These are phyloP conservation scores for Coemansia sp. DNA, from an alignment of 192 early-diverging fungal genomes.

Conservation along the genomic window DNA sequence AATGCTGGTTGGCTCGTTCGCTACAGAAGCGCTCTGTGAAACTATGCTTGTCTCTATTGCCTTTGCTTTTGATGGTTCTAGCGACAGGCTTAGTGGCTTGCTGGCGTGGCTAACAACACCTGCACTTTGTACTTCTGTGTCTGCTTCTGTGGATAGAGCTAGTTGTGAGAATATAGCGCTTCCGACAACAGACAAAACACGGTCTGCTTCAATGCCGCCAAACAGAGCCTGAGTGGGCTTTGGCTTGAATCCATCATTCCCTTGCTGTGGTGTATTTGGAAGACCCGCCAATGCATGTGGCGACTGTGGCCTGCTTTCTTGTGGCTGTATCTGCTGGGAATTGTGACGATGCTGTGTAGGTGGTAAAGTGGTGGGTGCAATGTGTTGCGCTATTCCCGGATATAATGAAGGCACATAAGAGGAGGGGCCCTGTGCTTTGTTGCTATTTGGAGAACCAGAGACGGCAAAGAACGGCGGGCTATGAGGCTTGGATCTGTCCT, in stretches of 20 bases:
- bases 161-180: slow-evolving; percentile 29
- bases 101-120: neutral
- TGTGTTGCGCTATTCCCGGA: neutral
- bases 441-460: neutral
- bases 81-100: neutral
- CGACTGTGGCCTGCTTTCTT: neutral
- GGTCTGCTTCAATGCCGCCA: slow-evolving; percentile 23
- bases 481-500: neutral
- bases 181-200: slow-evolving; percentile 34
- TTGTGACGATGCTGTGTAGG: neutral
- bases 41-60: neutral
- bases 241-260: neutral
- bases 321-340: neutral
- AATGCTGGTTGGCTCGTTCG: neutral
- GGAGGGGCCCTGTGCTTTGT: neutral
- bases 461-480: neutral
- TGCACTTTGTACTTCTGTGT: neutral
- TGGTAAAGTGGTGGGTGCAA: neutral
- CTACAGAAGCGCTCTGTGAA: neutral
- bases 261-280: neutral
- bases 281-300: neutral
- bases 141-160: neutral
- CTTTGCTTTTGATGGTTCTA: neutral
- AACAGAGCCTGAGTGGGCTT: slow-evolving; percentile 5
- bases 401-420: neutral